Conservation (phyloP, 106 monocot genomes). For the Apostasia shenzhenica region DNA sequence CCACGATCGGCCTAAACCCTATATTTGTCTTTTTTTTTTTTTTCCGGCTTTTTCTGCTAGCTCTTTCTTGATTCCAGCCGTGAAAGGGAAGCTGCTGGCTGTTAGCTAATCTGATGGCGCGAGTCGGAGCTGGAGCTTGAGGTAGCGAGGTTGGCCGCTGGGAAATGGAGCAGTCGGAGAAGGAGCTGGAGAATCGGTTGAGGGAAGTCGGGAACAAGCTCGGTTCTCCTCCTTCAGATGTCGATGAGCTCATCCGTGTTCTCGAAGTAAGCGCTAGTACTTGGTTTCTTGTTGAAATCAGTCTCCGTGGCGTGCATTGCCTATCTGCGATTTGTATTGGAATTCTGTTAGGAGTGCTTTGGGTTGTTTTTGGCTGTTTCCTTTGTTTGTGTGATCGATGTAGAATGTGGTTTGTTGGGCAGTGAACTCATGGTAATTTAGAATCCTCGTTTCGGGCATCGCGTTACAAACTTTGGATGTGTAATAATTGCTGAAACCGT, state of each 20-base stretch:
- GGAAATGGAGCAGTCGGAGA: not conserved
- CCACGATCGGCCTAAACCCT: too few relatives aligned
- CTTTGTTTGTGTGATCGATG: not conserved
- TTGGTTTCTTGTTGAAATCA: not conserved
- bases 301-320: not conserved
- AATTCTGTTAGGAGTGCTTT: not conserved
- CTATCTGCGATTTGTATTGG: not conserved
- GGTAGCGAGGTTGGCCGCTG: too few relatives aligned
- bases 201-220: constrained; percentile 35
- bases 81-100: too few relatives aligned
- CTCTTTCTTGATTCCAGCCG: too few relatives aligned
- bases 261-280: constrained; percentile 40
- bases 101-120: too few relatives aligned
- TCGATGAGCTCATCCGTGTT: constrained; percentile 35
- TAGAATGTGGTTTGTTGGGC: not conserved
- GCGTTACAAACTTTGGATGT: too few relatives aligned
- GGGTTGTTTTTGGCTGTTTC: not conserved
- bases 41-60: too few relatives aligned
- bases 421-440: not conserved
- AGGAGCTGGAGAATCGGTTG: constrained; percentile 33
- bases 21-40: too few relatives aligned
- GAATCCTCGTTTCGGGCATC: not conserved
- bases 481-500: too few relatives aligned
- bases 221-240: constrained; percentile 20
- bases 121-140: too few relatives aligned